Conservation (phyloP, 148 eudicot species). For the Rhododendron vialii region DNA sequence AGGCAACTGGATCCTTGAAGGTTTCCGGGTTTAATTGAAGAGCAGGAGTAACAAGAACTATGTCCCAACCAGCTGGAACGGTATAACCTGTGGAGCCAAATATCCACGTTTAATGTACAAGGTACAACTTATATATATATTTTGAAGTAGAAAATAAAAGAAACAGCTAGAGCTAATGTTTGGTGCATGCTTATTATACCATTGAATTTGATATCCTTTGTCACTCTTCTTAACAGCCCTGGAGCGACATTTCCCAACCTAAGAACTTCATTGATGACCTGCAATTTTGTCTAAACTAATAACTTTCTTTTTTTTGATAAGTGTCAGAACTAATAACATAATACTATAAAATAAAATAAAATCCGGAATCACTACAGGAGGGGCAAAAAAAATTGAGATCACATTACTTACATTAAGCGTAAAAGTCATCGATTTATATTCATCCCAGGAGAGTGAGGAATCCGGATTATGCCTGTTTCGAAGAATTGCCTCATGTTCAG, state of each 20-base stretch:
- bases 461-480: conserved; percentile 23
- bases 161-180: neutral
- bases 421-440: conserved; percentile 60
- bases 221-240: conserved; percentile 45
- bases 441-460: conserved; percentile 37
- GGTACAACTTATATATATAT: neutral
- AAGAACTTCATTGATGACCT: conserved; percentile 58
- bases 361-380: neutral
- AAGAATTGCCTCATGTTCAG: conserved; percentile 46
- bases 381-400: neutral
- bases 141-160: neutral
- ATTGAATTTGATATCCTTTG: conserved; percentile 23
- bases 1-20: neutral
- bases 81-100: neutral
- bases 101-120: neutral
- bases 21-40: neutral
- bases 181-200: neutral
- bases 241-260: conserved; percentile 47
- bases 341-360: neutral
- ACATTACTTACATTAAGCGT: conserved; percentile 36
- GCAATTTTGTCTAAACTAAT: neutral
- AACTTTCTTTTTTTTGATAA: too few species aligned
- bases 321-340: neutral
- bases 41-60: conserved; percentile 2
- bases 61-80: conserved; percentile 7